These are phyloP conservation scores for Pichia sp. DNA, from an alignment of 1,139 yeast species.

Conservation along the genomic window DNA sequence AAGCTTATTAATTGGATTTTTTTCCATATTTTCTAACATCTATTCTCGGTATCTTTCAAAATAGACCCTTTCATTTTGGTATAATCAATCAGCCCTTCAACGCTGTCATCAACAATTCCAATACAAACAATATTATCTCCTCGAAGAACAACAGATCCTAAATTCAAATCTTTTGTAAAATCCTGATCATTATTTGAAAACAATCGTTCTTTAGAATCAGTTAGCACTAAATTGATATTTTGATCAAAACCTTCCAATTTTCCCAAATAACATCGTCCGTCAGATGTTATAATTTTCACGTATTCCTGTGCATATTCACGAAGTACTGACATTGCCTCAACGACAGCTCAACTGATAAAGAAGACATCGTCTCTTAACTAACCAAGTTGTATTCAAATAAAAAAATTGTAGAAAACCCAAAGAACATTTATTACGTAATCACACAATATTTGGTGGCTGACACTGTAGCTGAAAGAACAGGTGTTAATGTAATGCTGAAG, in stretches of 20 bases:
- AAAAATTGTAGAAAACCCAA: no score
- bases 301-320: slow-evolving; percentile 29
- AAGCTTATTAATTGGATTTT: no score
- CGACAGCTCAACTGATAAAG: neutral
- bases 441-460: no score
- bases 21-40: neutral
- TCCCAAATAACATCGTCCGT: slow-evolving; percentile 66
- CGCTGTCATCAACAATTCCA: slow-evolving; percentile 57
- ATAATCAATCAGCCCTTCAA: slow-evolving; percentile 52
- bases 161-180: slow-evolving; percentile 41
- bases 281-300: slow-evolving; percentile 75
- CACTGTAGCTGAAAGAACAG: no score
- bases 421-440: no score
- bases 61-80: slow-evolving; percentile 28
- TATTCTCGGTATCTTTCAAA: slow-evolving; percentile 30
- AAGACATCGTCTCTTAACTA: no score
- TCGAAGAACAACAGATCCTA: slow-evolving; percentile 65
- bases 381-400: no score
- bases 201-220: slow-evolving; percentile 49
- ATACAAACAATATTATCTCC: slow-evolving; percentile 73
- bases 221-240: slow-evolving; percentile 62
- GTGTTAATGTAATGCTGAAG: no score
- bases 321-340: slow-evolving; percentile 5
- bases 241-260: slow-evolving; percentile 75
- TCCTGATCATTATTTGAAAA: slow-evolving; percentile 28